Conservation (phyloP, 257 asterid genomes). For the Primulina huaijiensis region DNA sequence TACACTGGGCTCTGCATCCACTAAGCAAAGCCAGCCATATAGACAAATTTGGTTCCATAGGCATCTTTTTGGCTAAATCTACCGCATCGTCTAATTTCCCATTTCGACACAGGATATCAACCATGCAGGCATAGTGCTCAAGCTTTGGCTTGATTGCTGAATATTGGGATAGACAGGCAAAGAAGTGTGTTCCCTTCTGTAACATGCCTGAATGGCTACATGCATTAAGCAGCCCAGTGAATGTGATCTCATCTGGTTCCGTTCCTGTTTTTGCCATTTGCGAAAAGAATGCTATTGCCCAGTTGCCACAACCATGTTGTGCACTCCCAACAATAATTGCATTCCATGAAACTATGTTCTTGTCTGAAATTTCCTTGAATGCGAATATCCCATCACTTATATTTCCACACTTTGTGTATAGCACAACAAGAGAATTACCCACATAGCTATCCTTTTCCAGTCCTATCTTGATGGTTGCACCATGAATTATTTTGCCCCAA, state of each 20-base stretch:
- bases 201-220: slow-evolving; percentile 91
- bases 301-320: slow-evolving; percentile 65
- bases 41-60: slow-evolving; percentile 50
- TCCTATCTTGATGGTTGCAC: slow-evolving; percentile 62
- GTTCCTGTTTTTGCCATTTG: slow-evolving; percentile 55
- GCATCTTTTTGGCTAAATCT: slow-evolving; percentile 51
- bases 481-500: slow-evolving; percentile 62
- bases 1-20: slow-evolving; percentile 57
- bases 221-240: slow-evolving; percentile 77
- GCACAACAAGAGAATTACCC: slow-evolving; percentile 75
- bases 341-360: slow-evolving; percentile 86
- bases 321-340: slow-evolving; percentile 81
- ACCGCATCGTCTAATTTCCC: slow-evolving; percentile 75
- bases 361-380: slow-evolving; percentile 46
- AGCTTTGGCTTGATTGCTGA: slow-evolving; percentile 38
- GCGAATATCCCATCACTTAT: slow-evolving; percentile 47
- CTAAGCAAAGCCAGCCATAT: slow-evolving; percentile 72
- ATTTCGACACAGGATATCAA: slow-evolving; percentile 63
- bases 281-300: slow-evolving; percentile 59
- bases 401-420: slow-evolving; percentile 63
- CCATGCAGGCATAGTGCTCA: slow-evolving; percentile 88
- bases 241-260: slow-evolving; percentile 73
- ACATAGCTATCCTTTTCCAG: slow-evolving; percentile 54
- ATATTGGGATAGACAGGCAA: slow-evolving; percentile 31
- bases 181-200: slow-evolving; percentile 54